These are phyloP conservation scores for Metschnikowia reukaufii DNA, from an alignment of 805 yeast species.

Conservation along the genomic window DNA sequence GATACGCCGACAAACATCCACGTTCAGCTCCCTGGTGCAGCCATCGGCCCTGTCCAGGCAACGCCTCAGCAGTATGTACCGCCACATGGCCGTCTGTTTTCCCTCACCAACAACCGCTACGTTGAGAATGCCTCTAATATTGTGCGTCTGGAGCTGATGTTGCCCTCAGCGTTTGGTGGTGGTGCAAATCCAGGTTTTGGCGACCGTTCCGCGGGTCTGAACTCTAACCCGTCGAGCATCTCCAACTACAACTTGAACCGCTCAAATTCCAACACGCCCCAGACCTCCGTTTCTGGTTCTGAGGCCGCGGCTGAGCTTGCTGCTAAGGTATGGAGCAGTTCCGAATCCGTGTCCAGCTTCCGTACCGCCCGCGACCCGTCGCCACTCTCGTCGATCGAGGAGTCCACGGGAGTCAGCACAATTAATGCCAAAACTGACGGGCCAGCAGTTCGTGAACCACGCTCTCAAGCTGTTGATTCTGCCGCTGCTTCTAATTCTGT, in stretches of 20 bases:
- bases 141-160: conserved; percentile 18
- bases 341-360: conserved; percentile 12
- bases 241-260: conserved; percentile 25
- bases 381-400: conserved; percentile 16
- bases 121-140: conserved; percentile 19
- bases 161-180: neutral
- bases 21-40: conserved; percentile 3
- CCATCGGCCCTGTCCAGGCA: neutral
- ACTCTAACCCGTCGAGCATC: conserved; percentile 25
- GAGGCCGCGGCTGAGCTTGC: conserved; percentile 13
- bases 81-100: conserved; percentile 7
- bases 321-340: conserved; percentile 9
- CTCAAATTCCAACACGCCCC: conserved; percentile 32
- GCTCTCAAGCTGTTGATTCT: too few relatives aligned
- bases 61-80: neutral
- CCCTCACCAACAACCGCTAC: conserved; percentile 20
- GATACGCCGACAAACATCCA: conserved; percentile 31
- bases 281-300: conserved; percentile 28
- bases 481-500: too few relatives aligned
- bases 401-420: conserved; percentile 2
- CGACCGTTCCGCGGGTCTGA: conserved; percentile 9
- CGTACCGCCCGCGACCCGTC: conserved; percentile 10
- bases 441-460: neutral
- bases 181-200: neutral
- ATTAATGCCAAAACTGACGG: neutral